A percentile compares a stretch with the other conserved stretches of the same genome.
These are phyloP conservation scores for Colletotrichum liaoningense DNA, from an alignment of 2,329 filamentous ascomycete species.

Conservation along the genomic window DNA sequence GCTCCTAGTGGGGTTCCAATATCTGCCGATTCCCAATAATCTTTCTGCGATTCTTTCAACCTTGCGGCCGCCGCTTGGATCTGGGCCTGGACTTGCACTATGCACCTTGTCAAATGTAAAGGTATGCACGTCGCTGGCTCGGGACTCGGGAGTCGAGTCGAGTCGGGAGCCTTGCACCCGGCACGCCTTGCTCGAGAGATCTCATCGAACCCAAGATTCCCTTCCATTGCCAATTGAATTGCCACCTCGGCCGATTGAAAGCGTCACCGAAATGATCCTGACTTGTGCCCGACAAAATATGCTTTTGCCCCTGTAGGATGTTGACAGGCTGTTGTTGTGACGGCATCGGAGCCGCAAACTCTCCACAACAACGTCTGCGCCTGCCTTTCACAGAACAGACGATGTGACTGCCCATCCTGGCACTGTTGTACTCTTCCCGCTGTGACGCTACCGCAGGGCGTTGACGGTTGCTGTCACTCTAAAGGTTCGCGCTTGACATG, in stretches of 20 bases:
- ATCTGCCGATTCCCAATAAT: constrained; percentile 17
- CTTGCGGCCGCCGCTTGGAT: constrained; percentile 9
- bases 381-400: neutral
- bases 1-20: constrained; percentile 13
- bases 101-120: neutral
- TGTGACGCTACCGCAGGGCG: constrained; percentile 19
- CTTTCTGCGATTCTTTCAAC: constrained; percentile 9
- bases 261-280: neutral
- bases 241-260: neutral
- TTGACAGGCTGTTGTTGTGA: neutral
- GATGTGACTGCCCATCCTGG: neutral
- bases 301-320: neutral
- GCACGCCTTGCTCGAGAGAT: constrained; percentile 7
- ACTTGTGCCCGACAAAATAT: neutral
- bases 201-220: neutral
- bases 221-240: neutral
- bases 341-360: neutral
- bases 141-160: neutral
- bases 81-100: constrained; percentile 3
- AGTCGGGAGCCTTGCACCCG: too few species aligned
- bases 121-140: neutral
- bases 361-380: neutral
- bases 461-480: constrained; percentile 30
- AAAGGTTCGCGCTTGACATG: constrained; percentile 31
- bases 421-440: neutral